Base-by-base conservation (phyloP, 176 grass and related monocot genomes). In the Lolium perenne region DNA sequence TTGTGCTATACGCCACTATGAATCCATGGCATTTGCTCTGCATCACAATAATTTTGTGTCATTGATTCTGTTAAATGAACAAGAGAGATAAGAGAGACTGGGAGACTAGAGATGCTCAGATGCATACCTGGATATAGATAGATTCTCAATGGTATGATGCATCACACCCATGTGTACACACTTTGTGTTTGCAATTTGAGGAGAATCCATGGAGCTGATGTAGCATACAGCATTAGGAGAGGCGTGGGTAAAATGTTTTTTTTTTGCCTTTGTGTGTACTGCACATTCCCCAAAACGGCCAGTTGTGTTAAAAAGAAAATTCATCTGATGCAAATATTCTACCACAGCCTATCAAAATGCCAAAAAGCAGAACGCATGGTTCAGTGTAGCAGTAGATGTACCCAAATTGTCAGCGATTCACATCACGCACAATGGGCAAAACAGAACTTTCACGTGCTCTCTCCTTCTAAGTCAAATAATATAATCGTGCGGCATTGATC, bases 241-340 rank as follows among this genome's bases (percentile, higher is more conserved):
- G 43, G 5, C 18, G n/a, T 73, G 18, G 70, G 41, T 73, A n/a
- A 73, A 73, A 14, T 74, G 12, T 15, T 45, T 74, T 20, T 20
- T 74, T 14, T 74, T 74, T 49, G 71, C n/a, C 45, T 12, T 49
- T 74, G 35, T 49, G 71, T 74, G 45, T 74, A 74, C 45, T 23
- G 45, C n/a, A 13, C 71, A 23, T 49, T 74, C 43, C 70, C 70
- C 70, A 29, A 64, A 64, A 64, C 12, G 61, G 25, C 70, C 70
- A 49, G 22, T 49, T 74, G n/a, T 49, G 41, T 25, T 48, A 49
- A 49, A 49, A 49, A 43, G 4, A 45, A 48, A 46, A 22, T 71
- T 68, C 70, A 49, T 74, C 46, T 25, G 45, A 48, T 48, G 45
- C 71, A 73, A 14, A 74, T 49, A 4, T 74, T 74, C 45, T 49